phyloP scores from a whole-genome alignment of 2,329 filamentous ascomycete species.

The Epichloe hybrida region DNA sequence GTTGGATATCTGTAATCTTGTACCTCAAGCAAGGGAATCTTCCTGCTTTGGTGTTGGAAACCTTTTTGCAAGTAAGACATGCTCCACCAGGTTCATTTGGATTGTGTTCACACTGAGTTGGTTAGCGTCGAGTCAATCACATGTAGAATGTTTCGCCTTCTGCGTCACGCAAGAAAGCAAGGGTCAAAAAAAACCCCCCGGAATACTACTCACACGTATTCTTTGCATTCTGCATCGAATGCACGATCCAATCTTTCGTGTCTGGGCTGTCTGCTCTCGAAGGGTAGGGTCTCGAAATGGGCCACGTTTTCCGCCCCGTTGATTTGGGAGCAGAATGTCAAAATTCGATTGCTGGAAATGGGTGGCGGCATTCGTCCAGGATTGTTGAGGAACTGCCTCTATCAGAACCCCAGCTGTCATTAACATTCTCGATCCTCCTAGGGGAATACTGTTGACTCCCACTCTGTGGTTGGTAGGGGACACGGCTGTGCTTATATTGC shows the following conservation, averaged over 20 bases:
- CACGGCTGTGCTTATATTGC: not conserved
- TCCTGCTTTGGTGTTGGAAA: slow-evolving; percentile 34
- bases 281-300: slow-evolving; percentile 40
- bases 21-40: slow-evolving; percentile 45
- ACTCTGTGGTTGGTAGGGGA: not conserved
- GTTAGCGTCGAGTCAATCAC: not conserved
- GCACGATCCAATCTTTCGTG: slow-evolving; percentile 44
- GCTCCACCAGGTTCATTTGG: slow-evolving; percentile 30
- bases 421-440: not conserved
- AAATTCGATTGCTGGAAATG: slow-evolving; percentile 13
- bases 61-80: slow-evolving; percentile 38
- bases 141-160: not conserved
- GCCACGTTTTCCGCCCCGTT: slow-evolving; percentile 28
- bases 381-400: not conserved
- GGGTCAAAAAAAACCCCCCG: too few relatives aligned
- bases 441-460: not conserved
- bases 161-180: not conserved
- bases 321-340: slow-evolving; percentile 17
- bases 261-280: slow-evolving; percentile 41
- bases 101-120: slow-evolving; percentile 38
- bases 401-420: not conserved
- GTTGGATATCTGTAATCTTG: slow-evolving; percentile 43
- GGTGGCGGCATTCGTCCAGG: not conserved
- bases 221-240: slow-evolving; percentile 49
- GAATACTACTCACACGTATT: slow-evolving; percentile 36